A percentile compares a stretch with the other conserved stretches of the same genome.
phyloP scores from a whole-genome alignment of 2,329 filamentous ascomycete species.

The Parafenestella ontariensis region DNA sequence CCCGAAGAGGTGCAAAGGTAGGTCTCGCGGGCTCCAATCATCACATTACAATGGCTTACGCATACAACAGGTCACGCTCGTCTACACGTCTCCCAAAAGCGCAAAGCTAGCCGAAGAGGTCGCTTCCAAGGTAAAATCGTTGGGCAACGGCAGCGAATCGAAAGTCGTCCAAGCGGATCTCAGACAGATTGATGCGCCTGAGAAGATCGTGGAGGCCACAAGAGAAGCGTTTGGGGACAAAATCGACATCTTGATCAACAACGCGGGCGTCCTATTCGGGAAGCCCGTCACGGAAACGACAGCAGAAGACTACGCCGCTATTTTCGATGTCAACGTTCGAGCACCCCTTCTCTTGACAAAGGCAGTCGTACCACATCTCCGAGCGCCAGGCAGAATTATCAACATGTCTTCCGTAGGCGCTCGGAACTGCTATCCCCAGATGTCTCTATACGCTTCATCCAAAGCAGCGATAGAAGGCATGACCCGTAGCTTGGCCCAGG shows the following conservation, averaged over 20 bases:
- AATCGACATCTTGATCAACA: conserved; percentile 56
- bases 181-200: conserved; percentile 39
- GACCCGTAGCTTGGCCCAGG: conserved; percentile 65
- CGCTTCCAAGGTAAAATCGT: conserved; percentile 42
- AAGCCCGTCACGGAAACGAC: conserved; percentile 45
- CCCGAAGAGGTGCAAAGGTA: conserved; percentile 55
- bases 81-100: conserved; percentile 52
- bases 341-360: conserved; percentile 63
- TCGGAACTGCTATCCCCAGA: conserved; percentile 53
- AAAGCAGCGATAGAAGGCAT: conserved; percentile 68
- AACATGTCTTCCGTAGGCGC: conserved; percentile 65
- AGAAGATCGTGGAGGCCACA: conserved; percentile 48
- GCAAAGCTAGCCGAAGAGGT: conserved; percentile 41
- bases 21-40: conserved; percentile 3
- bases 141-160: conserved; percentile 47
- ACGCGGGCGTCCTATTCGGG: conserved; percentile 45
- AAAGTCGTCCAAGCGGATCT: conserved; percentile 53
- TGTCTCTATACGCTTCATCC: conserved; percentile 62
- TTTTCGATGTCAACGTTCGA: conserved; percentile 66
- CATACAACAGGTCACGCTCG: conserved; percentile 49
- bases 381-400: conserved; percentile 60
- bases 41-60: conserved; percentile 6
- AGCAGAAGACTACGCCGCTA: conserved; percentile 58
- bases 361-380: conserved; percentile 60
- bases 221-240: conserved; percentile 46